A percentile compares a stretch with the other conserved stretches of the same genome.
Conservation (phyloP, 2,329 filamentous ascomycete species). For the Alternaria triticina region DNA sequence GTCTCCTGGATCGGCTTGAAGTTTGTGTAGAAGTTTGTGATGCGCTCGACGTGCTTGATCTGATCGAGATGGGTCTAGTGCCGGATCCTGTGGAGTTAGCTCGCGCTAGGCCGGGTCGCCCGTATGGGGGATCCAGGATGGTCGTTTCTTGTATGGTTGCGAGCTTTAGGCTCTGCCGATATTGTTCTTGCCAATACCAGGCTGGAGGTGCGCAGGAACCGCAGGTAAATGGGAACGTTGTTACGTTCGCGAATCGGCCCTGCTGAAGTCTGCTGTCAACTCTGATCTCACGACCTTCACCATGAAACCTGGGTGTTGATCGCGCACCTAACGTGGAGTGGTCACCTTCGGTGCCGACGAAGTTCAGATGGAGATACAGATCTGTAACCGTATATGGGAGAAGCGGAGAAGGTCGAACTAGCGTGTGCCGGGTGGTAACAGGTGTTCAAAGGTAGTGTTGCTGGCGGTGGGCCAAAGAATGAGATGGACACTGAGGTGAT, state of each 20-base stretch:
- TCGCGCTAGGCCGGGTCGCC: slow-evolving; percentile 1
- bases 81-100: slow-evolving; percentile 9
- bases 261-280: neutral
- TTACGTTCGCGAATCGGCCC: slow-evolving; percentile 9
- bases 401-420: neutral
- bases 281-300: neutral
- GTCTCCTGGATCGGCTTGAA: neutral
- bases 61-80: neutral
- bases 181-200: slow-evolving; percentile 5
- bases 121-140: slow-evolving; percentile 12
- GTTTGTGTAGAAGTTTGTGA: neutral
- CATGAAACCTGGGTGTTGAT: neutral
- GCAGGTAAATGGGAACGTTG: slow-evolving; percentile 17
- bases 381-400: neutral
- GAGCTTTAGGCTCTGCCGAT: neutral
- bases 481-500: neutral
- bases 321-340: neutral
- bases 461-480: neutral
- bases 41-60: slow-evolving; percentile 2
- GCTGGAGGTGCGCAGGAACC: slow-evolving; percentile 13
- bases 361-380: neutral
- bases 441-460: neutral
- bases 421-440: neutral
- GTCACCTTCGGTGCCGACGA: neutral
- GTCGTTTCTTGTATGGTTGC: slow-evolving; percentile 9